phyloP scores from a whole-genome alignment of 73 alveolate species.

The Breviolum minutum region DNA sequence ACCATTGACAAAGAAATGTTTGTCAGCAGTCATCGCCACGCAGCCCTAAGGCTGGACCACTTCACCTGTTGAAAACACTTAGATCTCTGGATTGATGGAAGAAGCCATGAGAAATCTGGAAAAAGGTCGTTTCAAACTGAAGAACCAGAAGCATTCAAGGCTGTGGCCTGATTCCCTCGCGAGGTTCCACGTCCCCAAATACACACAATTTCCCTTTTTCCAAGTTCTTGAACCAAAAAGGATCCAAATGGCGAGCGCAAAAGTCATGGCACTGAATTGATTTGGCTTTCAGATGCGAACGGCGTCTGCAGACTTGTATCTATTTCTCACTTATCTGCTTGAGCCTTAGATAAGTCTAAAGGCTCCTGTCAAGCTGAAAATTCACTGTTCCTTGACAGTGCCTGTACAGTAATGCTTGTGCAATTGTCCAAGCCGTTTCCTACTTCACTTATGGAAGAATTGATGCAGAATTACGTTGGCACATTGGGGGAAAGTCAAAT shows the following conservation, averaged over 20 bases:
- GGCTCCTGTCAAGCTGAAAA: neutral
- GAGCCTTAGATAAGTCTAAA: too few relatives aligned
- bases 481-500: neutral
- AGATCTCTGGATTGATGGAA: too few relatives aligned
- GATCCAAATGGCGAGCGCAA: too few relatives aligned
- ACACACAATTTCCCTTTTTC: neutral
- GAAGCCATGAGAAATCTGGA: too few relatives aligned
- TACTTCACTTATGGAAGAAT: slow-evolving; percentile 29
- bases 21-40: neutral
- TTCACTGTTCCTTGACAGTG: slow-evolving; percentile 35
- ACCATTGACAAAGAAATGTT: slow-evolving; percentile 9
- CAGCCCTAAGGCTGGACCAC: neutral
- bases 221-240: neutral
- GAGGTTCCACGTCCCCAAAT: too few relatives aligned
- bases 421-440: neutral
- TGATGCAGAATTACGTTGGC: neutral
- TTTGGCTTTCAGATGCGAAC: too few relatives aligned
- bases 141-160: neutral
- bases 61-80: too few relatives aligned
- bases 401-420: neutral
- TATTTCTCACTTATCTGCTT: too few relatives aligned
- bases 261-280: too few relatives aligned
- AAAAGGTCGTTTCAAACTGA: too few relatives aligned
- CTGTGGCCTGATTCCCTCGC: neutral
- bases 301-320: too few relatives aligned